These are phyloP conservation scores for Allium cepa DNA, from an alignment of 106 monocot species.

Conservation along the genomic window DNA sequence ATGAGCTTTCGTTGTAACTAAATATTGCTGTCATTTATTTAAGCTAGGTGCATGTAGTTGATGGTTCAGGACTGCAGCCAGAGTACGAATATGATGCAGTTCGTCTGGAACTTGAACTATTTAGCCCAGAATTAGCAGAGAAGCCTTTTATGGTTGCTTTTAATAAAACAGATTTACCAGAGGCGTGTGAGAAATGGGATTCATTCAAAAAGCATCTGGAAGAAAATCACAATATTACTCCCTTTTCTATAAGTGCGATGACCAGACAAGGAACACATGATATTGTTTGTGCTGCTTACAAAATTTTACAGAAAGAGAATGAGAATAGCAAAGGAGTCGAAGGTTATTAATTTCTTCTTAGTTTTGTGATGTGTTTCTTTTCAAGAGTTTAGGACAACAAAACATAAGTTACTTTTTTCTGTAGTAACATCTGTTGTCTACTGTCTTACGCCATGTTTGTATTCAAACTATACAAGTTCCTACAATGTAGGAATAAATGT, in stretches of 20 bases:
- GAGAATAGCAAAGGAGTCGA: constrained; percentile 41
- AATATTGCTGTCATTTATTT: too few relatives aligned
- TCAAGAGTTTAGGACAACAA: not conserved
- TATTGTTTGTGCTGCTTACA: constrained; percentile 56
- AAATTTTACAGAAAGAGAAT: constrained; percentile 51
- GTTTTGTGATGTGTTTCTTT: not conserved
- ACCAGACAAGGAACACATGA: constrained; percentile 83
- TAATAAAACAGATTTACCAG: constrained; percentile 97
- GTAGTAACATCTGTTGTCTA: not conserved
- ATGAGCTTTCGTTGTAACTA: too few relatives aligned
- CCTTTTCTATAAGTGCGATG: constrained; percentile 82
- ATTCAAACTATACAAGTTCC: too few relatives aligned
- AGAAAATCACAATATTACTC: constrained; percentile 29
- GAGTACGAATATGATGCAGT: constrained; percentile 97
- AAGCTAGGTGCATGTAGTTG: constrained; percentile 86
- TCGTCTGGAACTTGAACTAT: constrained; percentile 88
- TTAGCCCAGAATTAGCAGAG: constrained; percentile 80
- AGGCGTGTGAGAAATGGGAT: constrained; percentile 82
- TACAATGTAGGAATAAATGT: too few relatives aligned
- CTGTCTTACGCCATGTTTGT: not conserved
- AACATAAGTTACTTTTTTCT: too few relatives aligned
- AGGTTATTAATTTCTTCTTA: constrained; percentile 31
- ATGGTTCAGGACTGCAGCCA: constrained; percentile 86
- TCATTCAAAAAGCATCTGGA: constrained; percentile 54
- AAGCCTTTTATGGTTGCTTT: constrained; percentile 82